These are phyloP conservation scores for Botryotinia narcissicola DNA, from an alignment of 2,329 filamentous ascomycete species.

Conservation along the genomic window DNA sequence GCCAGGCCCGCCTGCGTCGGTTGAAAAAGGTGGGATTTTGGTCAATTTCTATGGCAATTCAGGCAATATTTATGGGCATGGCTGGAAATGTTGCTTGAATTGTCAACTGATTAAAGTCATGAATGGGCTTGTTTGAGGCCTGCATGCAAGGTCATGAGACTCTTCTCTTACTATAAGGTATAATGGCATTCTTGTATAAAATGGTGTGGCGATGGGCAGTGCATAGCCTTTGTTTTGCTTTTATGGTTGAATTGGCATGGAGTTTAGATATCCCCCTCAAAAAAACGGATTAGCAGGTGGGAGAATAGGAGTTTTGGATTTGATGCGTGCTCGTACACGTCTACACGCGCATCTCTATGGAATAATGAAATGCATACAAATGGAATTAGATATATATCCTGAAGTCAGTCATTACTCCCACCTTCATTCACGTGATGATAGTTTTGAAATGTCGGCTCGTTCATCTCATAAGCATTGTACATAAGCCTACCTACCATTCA, in stretches of 20 bases:
- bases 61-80: conserved; percentile 92
- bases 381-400: neutral
- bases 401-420: neutral
- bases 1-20: conserved; percentile 78
- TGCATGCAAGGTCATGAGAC: neutral
- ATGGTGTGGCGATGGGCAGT: neutral
- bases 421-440: neutral
- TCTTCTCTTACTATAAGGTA: neutral
- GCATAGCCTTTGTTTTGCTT: neutral
- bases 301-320: conserved; percentile 8
- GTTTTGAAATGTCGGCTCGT: neutral
- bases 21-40: conserved; percentile 96
- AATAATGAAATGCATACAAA: neutral
- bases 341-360: neutral
- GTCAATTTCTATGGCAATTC: conserved; percentile 88
- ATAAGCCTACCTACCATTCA: neutral
- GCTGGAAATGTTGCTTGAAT: conserved; percentile 69
- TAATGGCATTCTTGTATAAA: conserved; percentile 4
- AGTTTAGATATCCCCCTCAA: conserved; percentile 15
- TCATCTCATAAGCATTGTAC: neutral
- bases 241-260: conserved; percentile 5
- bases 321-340: neutral
- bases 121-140: neutral
- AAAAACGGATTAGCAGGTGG: conserved; percentile 7
- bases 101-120: neutral